phyloP scores from a whole-genome alignment of 2,329 filamentous ascomycete genomes.

The Zasmidium citrigriseum region DNA sequence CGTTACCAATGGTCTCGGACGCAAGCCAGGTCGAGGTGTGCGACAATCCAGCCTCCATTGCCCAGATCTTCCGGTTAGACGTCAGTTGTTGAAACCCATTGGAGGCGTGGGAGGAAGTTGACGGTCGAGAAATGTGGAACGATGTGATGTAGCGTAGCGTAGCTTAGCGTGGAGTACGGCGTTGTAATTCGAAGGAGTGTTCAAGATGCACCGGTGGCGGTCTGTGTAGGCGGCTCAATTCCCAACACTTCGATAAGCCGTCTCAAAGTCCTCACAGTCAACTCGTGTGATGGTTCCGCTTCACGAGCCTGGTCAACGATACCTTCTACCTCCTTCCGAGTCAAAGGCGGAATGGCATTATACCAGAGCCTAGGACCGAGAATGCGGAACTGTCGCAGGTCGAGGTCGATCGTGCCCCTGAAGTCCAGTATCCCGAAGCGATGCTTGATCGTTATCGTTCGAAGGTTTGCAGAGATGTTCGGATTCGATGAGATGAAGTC shows the following conservation, averaged over 20 bases:
- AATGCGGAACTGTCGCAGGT: constrained; percentile 11
- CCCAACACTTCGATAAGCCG: constrained; percentile 13
- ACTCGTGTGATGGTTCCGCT: not conserved
- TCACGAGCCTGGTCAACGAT: constrained; percentile 8
- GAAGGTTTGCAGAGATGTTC: constrained; percentile 7
- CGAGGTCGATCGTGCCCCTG: constrained; percentile 15
- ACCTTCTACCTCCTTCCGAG: constrained; percentile 9
- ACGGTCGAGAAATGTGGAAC: not conserved
- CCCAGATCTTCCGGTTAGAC: not conserved
- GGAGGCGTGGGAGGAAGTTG: not conserved
- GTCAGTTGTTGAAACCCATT: not conserved
- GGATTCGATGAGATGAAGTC: constrained; percentile 2
- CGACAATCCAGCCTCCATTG: not conserved
- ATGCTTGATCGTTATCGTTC: constrained; percentile 15
- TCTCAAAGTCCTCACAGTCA: constrained; percentile 13
- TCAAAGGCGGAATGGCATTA: constrained; percentile 14
- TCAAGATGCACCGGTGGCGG: not conserved
- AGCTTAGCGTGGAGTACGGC: not conserved
- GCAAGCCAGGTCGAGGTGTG: not conserved
- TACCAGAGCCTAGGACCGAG: constrained; percentile 15
- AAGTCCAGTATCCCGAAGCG: constrained; percentile 19
- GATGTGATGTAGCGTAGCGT: not conserved
- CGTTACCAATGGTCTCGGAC: not conserved
- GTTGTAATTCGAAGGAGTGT: not conserved
- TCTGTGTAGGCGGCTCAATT: not conserved